phyloP scores from a whole-genome alignment of 2,329 filamentous ascomycete species.

The Colletotrichum higginsianum region DNA sequence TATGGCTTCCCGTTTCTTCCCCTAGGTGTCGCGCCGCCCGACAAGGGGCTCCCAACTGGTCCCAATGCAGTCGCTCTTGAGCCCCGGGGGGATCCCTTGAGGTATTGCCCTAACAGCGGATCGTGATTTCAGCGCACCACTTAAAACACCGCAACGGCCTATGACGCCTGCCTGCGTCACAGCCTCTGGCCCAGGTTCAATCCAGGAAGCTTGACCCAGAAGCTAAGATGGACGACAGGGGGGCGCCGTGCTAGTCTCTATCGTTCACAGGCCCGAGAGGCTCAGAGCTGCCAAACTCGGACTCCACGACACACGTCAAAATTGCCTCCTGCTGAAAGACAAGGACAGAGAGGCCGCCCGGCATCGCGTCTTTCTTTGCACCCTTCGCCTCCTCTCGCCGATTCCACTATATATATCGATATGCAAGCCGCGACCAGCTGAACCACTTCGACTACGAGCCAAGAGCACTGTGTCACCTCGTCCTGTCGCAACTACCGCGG shows the following conservation, averaged over 20 bases:
- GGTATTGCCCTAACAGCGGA: conserved; percentile 35
- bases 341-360: conserved; percentile 38
- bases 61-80: conserved; percentile 17
- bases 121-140: conserved; percentile 31
- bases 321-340: conserved; percentile 33
- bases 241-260: conserved; percentile 22
- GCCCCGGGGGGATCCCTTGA: conserved; percentile 18
- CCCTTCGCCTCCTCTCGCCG: conserved; percentile 16
- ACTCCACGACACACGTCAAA: conserved; percentile 41
- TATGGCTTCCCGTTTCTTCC: background rate
- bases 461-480: conserved; percentile 8
- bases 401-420: background rate
- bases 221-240: conserved; percentile 42
- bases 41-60: conserved; percentile 20
- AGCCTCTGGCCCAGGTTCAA: conserved; percentile 20
- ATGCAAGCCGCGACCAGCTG: conserved; percentile 18
- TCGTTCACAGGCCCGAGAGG: conserved; percentile 2
- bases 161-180: conserved; percentile 41
- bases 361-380: conserved; percentile 7
- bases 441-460: conserved; percentile 3
- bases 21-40: background rate
- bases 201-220: conserved; percentile 43
- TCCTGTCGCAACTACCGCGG: conserved; percentile 26
- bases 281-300: conserved; percentile 33
- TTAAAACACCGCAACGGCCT: conserved; percentile 26